A percentile compares a stretch with the other conserved stretches of the same genome.
These are phyloP conservation scores for Boechera stricta DNA, from an alignment of 345 rosid species.

Conservation along the genomic window DNA sequence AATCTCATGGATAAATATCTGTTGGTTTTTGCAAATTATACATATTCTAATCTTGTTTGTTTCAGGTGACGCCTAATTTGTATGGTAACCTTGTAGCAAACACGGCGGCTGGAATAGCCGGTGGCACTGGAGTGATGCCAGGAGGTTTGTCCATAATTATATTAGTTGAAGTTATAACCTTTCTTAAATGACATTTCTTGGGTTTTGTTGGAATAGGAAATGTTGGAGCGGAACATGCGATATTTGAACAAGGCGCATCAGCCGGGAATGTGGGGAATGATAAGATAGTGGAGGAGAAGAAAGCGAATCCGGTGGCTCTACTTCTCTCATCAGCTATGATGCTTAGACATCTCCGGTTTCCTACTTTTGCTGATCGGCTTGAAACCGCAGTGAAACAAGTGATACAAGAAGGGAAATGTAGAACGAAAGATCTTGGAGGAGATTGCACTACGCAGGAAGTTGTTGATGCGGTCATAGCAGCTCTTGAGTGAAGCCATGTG, in stretches of 20 bases:
- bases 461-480: conserved; percentile 43
- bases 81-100: conserved; percentile 90
- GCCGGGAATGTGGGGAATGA: conserved; percentile 92
- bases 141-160: conserved; percentile 64
- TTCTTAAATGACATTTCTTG: neutral
- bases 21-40: neutral
- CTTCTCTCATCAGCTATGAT: conserved; percentile 97
- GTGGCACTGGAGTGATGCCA: conserved; percentile 98
- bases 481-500: conserved; percentile 31
- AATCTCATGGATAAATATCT: neutral
- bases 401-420: conserved; percentile 62
- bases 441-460: conserved; percentile 42
- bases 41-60: neutral
- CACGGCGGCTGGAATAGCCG: conserved; percentile 93
- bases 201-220: conserved; percentile 60
- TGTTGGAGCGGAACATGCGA: conserved; percentile 87
- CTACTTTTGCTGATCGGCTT: conserved; percentile 80
- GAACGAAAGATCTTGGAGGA: conserved; percentile 50
- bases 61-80: conserved; percentile 89
- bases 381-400: conserved; percentile 79
- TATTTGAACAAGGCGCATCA: conserved; percentile 95
- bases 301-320: conserved; percentile 87
- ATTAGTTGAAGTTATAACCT: neutral
- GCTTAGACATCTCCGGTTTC: conserved; percentile 91
- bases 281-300: conserved; percentile 64